Evolutionary conservation across 2,329 filamentous ascomycete genomes (phyloP).

Genomic region (Phaeophleospora eucalypticola): DNA sequence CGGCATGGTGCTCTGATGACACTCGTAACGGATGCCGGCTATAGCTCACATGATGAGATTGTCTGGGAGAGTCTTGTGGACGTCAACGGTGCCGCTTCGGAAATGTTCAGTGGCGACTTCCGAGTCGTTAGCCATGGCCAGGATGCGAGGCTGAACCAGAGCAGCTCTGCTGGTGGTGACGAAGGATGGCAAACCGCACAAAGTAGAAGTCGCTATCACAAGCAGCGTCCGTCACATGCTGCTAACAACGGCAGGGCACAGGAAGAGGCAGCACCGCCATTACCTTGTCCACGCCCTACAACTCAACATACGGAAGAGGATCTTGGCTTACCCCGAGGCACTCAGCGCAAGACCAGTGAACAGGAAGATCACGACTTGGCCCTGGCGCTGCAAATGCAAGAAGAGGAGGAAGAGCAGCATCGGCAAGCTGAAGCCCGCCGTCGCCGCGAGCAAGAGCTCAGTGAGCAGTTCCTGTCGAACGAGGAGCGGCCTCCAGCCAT

Average conservation of each 20-base stretch:
- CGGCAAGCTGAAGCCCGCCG: slow-evolving; percentile 56
- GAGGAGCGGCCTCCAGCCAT: slow-evolving; percentile 39
- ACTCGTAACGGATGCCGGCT: slow-evolving; percentile 89
- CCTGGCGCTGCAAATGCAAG: slow-evolving; percentile 85
- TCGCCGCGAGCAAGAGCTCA: slow-evolving; percentile 62
- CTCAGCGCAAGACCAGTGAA: slow-evolving; percentile 54
- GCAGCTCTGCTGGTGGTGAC: slow-evolving; percentile 29
- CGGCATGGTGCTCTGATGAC: slow-evolving; percentile 70
- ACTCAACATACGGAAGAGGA: slow-evolving; percentile 7
- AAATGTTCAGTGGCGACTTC: slow-evolving; percentile 89
- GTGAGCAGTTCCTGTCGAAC: slow-evolving; percentile 63
- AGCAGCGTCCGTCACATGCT: slow-evolving; percentile 14
- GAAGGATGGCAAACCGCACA: slow-evolving; percentile 57
- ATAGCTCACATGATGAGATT: slow-evolving; percentile 79
- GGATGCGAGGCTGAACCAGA: slow-evolving; percentile 25
- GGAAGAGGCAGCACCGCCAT: slow-evolving; percentile 21
- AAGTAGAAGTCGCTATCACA: slow-evolving; percentile 26
- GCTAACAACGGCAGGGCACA: slow-evolving; percentile 8
- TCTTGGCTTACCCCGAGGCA: slow-evolving; percentile 19
- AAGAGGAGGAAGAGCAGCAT: slow-evolving; percentile 82
- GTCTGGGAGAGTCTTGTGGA: slow-evolving; percentile 95
- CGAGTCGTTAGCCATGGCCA: slow-evolving; percentile 66
- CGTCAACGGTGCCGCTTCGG: slow-evolving; percentile 74
- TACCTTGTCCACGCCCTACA: slow-evolving; percentile 25
- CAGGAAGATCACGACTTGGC: slow-evolving; percentile 81